Conservation (phyloP, 768 basidiomycete genomes). For the Rhizopogon salebrosus region DNA sequence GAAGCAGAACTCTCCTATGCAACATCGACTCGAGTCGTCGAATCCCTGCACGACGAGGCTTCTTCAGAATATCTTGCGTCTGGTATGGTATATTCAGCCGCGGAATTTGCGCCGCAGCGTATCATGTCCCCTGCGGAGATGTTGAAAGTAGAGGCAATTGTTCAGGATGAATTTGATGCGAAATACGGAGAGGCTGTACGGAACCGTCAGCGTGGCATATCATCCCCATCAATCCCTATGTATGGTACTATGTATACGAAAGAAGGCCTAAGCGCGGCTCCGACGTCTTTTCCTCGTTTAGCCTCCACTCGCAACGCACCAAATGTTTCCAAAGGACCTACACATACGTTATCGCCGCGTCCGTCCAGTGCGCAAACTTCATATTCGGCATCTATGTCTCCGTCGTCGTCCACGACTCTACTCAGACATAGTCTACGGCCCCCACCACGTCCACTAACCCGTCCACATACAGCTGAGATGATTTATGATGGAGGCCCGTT, state of each 20-base stretch:
- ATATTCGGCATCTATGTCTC: conserved; percentile 7
- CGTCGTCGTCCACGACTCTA: conserved; percentile 29
- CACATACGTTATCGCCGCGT: conserved; percentile 18
- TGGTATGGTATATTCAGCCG: conserved; percentile 26
- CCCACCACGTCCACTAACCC: conserved; percentile 41
- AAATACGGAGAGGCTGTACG: conserved; percentile 14
- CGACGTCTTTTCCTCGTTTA: conserved; percentile 19
- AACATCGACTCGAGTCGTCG: conserved; percentile 10
- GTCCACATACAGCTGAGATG: conserved; percentile 9
- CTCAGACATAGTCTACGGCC: conserved; percentile 37
- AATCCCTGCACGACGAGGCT: conserved; percentile 49
- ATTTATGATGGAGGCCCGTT: neutral
- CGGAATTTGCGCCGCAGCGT: conserved; percentile 55
- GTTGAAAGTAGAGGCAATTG: conserved; percentile 51
- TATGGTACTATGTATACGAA: conserved; percentile 28
- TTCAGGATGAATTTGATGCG: conserved; percentile 27
- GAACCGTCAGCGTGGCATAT: conserved; percentile 29
- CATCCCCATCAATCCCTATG: conserved; percentile 33
- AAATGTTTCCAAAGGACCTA: conserved; percentile 10
- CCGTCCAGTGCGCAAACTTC: conserved; percentile 32
- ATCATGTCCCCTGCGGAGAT: conserved; percentile 68
- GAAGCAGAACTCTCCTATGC: conserved; percentile 32
- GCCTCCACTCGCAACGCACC: conserved; percentile 16
- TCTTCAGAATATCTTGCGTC: conserved; percentile 30
- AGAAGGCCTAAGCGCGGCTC: conserved; percentile 22